These are phyloP conservation scores for Diaporthe vaccinii DNA, from an alignment of 2,329 filamentous ascomycete species.

Conservation along the genomic window DNA sequence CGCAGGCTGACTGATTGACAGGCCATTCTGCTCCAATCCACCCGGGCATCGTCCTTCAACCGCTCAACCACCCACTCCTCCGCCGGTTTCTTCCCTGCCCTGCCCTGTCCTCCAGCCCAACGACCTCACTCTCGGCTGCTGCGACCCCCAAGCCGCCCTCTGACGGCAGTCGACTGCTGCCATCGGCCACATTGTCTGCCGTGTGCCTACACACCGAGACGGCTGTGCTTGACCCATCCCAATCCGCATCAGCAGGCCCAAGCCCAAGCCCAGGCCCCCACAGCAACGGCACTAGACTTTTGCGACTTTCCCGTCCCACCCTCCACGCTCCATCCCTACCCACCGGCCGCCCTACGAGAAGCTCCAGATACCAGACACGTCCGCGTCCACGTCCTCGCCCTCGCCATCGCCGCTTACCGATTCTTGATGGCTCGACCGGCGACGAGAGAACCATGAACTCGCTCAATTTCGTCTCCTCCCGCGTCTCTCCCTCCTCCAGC, in stretches of 20 bases:
- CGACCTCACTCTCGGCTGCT: constrained; percentile 23
- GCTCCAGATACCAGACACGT: constrained; percentile 20
- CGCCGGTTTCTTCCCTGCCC: constrained; percentile 11
- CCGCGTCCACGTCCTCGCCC: not conserved
- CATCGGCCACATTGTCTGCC: constrained; percentile 24
- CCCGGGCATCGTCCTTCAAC: constrained; percentile 7
- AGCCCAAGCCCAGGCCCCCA: not conserved
- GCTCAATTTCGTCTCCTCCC: constrained; percentile 91
- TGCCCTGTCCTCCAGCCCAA: constrained; percentile 15
- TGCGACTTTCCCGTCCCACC: constrained; percentile 14
- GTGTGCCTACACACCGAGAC: constrained; percentile 1
- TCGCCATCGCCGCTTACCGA: not conserved
- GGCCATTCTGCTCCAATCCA: constrained; percentile 32
- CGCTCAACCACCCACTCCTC: constrained; percentile 13
- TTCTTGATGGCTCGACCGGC: constrained; percentile 66
- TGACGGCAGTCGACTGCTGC: constrained; percentile 31
- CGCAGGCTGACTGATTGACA: constrained; percentile 14
- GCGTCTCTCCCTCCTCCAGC: constrained; percentile 76
- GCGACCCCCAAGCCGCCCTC: constrained; percentile 8
- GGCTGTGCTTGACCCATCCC: constrained; percentile 9
- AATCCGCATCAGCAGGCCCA: constrained; percentile 1
- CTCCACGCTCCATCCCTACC: constrained; percentile 25
- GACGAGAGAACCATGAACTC: constrained; percentile 87
- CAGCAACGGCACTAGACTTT: constrained; percentile 16
- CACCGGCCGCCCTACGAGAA: constrained; percentile 6